Evolutionary conservation across 805 yeast genomes (phyloP).

Genomic region (Saturnispora saitoi): DNA sequence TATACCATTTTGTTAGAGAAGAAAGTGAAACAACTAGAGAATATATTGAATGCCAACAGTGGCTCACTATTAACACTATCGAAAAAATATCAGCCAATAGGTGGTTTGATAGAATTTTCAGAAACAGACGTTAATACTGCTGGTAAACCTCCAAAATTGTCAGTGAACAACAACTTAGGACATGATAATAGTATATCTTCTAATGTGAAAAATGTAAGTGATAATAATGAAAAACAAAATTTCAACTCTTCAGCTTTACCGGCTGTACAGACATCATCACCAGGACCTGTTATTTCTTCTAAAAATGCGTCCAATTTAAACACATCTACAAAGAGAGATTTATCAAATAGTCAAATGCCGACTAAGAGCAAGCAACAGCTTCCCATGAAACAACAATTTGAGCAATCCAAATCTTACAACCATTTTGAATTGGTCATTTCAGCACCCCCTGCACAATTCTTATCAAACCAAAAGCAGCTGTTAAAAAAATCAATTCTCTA

Average conservation of each 20-base stretch:
- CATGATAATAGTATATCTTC: not conserved
- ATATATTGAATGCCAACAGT: slow-evolving; percentile 29
- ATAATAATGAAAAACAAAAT: not conserved
- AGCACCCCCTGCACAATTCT: not conserved
- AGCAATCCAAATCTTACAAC: slow-evolving; percentile 6
- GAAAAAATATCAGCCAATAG: slow-evolving; percentile 24
- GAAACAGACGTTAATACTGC: not conserved
- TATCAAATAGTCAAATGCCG: not conserved
- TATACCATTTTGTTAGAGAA: slow-evolving; percentile 50
- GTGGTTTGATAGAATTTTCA: slow-evolving; percentile 13
- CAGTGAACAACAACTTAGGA: not conserved
- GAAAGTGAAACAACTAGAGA: slow-evolving; percentile 44
- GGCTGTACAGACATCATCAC: no score
- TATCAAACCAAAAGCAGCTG: not conserved
- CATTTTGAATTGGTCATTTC: slow-evolving; percentile 13
- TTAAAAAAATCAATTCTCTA: slow-evolving; percentile 26
- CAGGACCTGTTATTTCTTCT: no score
- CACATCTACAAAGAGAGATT: not conserved
- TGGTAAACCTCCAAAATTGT: not conserved
- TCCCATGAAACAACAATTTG: not conserved
- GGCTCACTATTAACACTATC: slow-evolving; percentile 9
- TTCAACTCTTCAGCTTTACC: not conserved
- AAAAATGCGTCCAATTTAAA: no score
- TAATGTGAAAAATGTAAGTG: not conserved
- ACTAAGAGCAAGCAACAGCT: not conserved